Conservation (phyloP, 352 stramenopile genomes). For the Phytophthora multivora region DNA sequence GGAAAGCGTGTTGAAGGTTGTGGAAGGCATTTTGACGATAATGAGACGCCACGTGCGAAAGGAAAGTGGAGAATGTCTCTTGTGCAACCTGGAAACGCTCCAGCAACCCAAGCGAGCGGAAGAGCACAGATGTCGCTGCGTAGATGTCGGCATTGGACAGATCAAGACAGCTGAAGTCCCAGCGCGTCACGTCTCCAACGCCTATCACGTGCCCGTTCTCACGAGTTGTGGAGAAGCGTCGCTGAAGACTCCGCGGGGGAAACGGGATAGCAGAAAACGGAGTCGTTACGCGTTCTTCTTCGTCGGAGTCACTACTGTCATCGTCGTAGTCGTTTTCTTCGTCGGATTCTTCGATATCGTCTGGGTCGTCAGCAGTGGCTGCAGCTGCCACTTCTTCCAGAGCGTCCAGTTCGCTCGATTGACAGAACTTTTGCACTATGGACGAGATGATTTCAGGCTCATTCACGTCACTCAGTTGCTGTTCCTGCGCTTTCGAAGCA, state of each 20-base stretch:
- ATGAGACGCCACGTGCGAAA: conserved; percentile 57
- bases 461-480: conserved; percentile 35
- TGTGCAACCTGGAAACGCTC: conserved; percentile 55
- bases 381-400: conserved; percentile 35
- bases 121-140: conserved; percentile 51
- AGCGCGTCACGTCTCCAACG: conserved; percentile 51
- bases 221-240: conserved; percentile 20
- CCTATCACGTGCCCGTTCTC: conserved; percentile 43
- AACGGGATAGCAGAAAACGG: conserved; percentile 20
- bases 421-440: conserved; percentile 68
- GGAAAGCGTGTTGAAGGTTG: conserved; percentile 78
- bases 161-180: conserved; percentile 62
- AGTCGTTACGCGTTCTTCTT: conserved; percentile 4
- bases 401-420: conserved; percentile 49
- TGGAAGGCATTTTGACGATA: conserved; percentile 78
- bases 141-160: conserved; percentile 59
- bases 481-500: conserved; percentile 10
- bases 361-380: conserved; percentile 26
- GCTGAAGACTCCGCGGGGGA: conserved; percentile 11
- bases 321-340: conserved; percentile 13
- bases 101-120: conserved; percentile 57
- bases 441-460: conserved; percentile 63
- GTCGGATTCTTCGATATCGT: conserved; percentile 30
- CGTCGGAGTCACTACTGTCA: conserved; percentile 1
- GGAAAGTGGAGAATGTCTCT: conserved; percentile 63